Evolutionary conservation across 208 protist genomes (phyloP).

Genomic region (Zelonia costaricensis): DNA sequence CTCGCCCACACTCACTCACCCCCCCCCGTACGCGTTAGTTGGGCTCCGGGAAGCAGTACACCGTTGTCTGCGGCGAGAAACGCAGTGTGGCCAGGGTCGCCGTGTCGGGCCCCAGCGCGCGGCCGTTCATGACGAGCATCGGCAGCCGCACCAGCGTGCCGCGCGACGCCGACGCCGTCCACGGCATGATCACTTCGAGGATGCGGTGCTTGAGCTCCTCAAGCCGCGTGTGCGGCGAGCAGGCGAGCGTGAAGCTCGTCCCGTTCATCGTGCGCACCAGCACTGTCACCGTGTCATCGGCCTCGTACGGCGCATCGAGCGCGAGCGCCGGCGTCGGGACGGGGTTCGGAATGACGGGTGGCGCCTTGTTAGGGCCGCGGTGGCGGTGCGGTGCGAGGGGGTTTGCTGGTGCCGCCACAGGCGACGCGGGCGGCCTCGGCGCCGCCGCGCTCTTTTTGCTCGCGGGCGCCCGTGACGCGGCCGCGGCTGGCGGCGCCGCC

Average conservation of each 20-base stretch:
- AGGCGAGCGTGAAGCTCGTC: conserved; percentile 16
- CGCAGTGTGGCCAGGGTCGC: conserved; percentile 11
- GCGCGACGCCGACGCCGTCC: not conserved
- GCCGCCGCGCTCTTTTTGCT: no score
- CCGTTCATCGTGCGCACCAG: conserved; percentile 32
- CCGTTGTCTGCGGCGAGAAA: conserved; percentile 17
- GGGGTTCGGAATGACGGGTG: conserved; percentile 28
- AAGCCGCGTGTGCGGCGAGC: conserved; percentile 7
- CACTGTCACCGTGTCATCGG: conserved; percentile 5
- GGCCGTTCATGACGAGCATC: conserved; percentile 35
- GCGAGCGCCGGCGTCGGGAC: conserved; percentile 22
- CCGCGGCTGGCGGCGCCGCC: not conserved
- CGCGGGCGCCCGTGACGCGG: not conserved
- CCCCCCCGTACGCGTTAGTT: not conserved
- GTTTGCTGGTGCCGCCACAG: no score
- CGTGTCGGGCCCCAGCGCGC: conserved; percentile 19
- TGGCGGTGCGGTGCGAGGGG: not conserved
- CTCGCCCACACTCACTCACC: no score
- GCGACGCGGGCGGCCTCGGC: no score
- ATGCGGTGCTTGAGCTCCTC: conserved; percentile 28
- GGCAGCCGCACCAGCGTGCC: conserved; percentile 12
- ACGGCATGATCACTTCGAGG: conserved; percentile 18
- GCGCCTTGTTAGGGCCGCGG: not conserved
- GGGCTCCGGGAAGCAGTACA: conserved; percentile 31
- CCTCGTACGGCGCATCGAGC: not conserved